Conservation (phyloP, 116 monocot genomes). For the Iris pallida region DNA sequence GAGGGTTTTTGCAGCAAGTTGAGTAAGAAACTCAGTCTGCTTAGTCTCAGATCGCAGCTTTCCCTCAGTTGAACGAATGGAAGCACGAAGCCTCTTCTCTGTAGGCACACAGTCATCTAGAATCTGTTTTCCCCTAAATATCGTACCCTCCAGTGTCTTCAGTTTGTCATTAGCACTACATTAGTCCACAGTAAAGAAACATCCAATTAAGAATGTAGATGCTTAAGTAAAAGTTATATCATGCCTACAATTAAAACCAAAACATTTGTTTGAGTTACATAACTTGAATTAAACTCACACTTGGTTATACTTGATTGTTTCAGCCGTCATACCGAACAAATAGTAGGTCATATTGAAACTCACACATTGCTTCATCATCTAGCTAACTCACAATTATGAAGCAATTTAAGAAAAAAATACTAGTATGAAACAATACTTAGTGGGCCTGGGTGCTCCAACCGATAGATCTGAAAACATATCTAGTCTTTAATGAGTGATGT, state of each 20-base stretch:
- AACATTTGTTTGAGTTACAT: neutral
- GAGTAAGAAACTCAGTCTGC: constrained; percentile 56
- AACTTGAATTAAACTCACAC: neutral
- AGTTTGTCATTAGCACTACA: constrained; percentile 60
- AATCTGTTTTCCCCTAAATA: constrained; percentile 66
- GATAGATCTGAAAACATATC: no score
- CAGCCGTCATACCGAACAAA: neutral
- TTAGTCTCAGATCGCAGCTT: constrained; percentile 54
- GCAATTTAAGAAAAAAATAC: no score
- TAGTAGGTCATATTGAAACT: no score
- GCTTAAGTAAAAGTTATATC: neutral
- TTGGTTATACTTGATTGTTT: neutral
- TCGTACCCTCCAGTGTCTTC: constrained; percentile 56
- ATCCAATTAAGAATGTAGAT: neutral
- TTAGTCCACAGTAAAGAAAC: constrained; percentile 7
- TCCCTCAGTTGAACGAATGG: constrained; percentile 59
- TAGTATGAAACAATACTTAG: no score
- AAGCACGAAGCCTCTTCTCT: constrained; percentile 67
- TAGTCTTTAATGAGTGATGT: no score
- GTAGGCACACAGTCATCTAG: constrained; percentile 59
- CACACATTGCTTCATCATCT: neutral
- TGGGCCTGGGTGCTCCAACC: no score
- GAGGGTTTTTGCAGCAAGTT: constrained; percentile 78
- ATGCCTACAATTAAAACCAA: neutral
- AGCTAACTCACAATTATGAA: no score